Evolutionary conservation across 2,329 filamentous ascomycete species (phyloP), one percentile per base, ranked within the genome.

Genomic region (Microdochium bolleyi): DNA sequence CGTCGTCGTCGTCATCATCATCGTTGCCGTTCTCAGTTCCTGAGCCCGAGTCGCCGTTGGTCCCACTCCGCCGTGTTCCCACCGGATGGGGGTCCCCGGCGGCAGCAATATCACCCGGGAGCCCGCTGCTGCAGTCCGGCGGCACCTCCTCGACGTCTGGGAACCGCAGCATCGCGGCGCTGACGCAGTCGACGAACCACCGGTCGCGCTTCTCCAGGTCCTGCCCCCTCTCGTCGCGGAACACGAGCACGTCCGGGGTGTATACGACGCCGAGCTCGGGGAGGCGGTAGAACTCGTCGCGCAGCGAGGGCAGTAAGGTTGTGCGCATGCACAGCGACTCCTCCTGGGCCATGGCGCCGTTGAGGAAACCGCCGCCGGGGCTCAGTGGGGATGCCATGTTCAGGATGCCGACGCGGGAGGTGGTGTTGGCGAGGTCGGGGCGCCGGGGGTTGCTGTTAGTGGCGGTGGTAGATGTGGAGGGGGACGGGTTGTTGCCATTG

Each of bases 311-410:
- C 3, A 82, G 74, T 0, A 85, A 68, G 0, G 82, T 85, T 2
- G 78, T 83, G 16, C 80, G 76, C 57, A 78, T 73, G 60, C 83
- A 86, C 2, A 87, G 71, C 24, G 74, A 79, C 60, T 85, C 83
- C 60, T 86, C 83, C 56, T 84, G 80, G 3, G 76, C 77, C 9
- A 76, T 77, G 0, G 81, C 79, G 21, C 83, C 83, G 14, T 74
- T 74, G 0, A 85, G 64, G 27, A 85, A 76, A 0, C 83, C 83
- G 8, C 82, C 83, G 13, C 83, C 83, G 0, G 83, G 79, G 0
- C 74, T 74, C 0, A 83, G 71, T 0, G 81, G 79, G 0, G 82
- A 85, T 0, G 81, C 82, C 81, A 85, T 85, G 63, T 83, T 85
- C 2, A 86, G 70, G 24, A 86, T 70, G 3, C 73, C 79, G 1